Percentiles rank a stretch among this genome's conserved stretches.
Conservation (phyloP, 2,329 filamentous ascomycete species). For the Nemania diffusa region DNA sequence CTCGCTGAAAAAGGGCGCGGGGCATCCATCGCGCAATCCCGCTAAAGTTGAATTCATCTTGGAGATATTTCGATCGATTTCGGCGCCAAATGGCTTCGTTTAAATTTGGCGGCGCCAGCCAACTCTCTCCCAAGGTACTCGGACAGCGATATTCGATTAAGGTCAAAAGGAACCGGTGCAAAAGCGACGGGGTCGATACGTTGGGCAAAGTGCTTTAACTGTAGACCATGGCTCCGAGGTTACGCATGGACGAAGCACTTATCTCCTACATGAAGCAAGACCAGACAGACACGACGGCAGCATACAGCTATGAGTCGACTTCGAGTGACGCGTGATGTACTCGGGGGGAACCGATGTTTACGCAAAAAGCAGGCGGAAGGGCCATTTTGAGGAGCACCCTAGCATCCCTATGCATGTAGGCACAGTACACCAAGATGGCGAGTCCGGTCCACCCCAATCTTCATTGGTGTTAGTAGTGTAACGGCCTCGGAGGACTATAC, state of each 20-base stretch:
- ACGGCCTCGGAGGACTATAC: conserved; percentile 34
- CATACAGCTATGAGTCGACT: conserved; percentile 17
- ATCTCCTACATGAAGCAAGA: conserved; percentile 42
- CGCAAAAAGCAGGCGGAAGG: conserved; percentile 33
- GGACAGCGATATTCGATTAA: conserved; percentile 9
- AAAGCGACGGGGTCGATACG: conserved; percentile 18
- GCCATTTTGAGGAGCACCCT: conserved; percentile 34
- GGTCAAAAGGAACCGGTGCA: conserved; percentile 11
- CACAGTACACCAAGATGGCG: conserved; percentile 22
- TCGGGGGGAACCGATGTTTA: conserved; percentile 25
- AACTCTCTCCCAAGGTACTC: conserved; percentile 10
- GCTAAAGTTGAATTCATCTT: conserved; percentile 36
- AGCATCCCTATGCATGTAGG: conserved; percentile 31
- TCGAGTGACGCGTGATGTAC: conserved; percentile 19
- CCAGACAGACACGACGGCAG: conserved; percentile 26
- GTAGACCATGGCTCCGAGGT: conserved; percentile 38
- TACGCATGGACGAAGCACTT: conserved; percentile 42
- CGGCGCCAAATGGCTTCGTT: conserved; percentile 2
- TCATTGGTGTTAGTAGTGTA: conserved; percentile 29
- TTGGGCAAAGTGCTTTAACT: conserved; percentile 14
- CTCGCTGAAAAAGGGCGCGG: conserved; percentile 75
- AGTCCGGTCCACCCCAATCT: conserved; percentile 29
- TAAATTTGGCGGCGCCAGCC: background rate
- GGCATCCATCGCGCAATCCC: conserved; percentile 63
- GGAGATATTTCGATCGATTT: conserved; percentile 18